These are phyloP conservation scores for Chlorella sp. DNA, from an alignment of 139 green algal species.

Conservation along the genomic window DNA sequence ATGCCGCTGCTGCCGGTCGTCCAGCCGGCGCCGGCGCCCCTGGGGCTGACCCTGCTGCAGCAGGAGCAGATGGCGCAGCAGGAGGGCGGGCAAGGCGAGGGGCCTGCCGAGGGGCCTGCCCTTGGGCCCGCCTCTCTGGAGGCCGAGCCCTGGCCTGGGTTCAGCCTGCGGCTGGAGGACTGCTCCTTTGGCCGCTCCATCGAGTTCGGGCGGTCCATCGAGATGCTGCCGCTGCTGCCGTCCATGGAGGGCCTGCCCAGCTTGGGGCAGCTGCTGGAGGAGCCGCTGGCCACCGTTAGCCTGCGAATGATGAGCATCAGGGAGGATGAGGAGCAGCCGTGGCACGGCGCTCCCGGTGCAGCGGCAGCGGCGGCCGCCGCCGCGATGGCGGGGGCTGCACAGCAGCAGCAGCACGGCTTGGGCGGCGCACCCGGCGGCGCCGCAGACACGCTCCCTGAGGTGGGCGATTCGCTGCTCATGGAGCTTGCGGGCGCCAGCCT, in stretches of 20 bases:
- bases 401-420: background rate
- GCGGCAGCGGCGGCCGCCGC: background rate
- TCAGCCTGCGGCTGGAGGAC: background rate
- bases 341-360: background rate
- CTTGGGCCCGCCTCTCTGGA: too few species aligned
- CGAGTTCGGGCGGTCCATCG: background rate
- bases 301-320: background rate
- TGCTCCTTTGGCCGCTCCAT: background rate
- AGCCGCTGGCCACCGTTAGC: constrained; percentile 13
- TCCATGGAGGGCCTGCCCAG: background rate
- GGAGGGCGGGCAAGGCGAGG: too few species aligned
- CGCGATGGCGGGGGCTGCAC: background rate
- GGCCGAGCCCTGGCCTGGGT: too few species aligned
- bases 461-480: background rate
- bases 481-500: background rate
- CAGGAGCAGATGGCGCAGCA: background rate
- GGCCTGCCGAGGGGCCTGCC: too few species aligned
- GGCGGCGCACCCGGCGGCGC: background rate
- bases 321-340: background rate
- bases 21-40: background rate
- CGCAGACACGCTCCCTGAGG: background rate
- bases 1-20: background rate
- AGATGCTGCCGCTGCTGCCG: constrained; percentile 29
- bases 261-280: constrained; percentile 19
- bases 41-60: constrained; percentile 6